Percentiles rank a stretch among this genome's conserved stretches.
phyloP scores from a whole-genome alignment of 495 filamentous ascomycete species.

The Neurospora sp. region DNA sequence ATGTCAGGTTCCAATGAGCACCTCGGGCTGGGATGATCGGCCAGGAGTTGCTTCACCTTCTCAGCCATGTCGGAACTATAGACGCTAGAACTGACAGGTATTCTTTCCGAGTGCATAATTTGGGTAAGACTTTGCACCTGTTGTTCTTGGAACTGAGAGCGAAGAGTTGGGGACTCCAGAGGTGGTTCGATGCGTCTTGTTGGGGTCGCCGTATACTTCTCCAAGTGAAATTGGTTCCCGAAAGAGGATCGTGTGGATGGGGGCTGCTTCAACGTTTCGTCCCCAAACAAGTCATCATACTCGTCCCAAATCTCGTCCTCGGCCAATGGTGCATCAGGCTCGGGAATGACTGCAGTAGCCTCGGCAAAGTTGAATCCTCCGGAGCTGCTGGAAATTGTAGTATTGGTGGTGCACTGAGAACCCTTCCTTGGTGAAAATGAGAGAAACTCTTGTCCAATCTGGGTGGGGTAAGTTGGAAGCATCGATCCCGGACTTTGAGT shows the following conservation, averaged over 20 bases:
- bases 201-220: conserved; percentile 14
- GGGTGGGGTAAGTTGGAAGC: conserved; percentile 8
- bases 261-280: conserved; percentile 36
- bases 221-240: conserved; percentile 36
- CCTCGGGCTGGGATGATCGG: conserved; percentile 22
- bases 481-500: conserved; percentile 14
- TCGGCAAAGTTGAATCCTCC: conserved; percentile 38
- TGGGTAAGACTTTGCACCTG: conserved; percentile 23
- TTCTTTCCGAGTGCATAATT: conserved; percentile 19
- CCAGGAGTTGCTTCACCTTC: conserved; percentile 33
- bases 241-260: conserved; percentile 38
- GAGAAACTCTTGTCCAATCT: conserved; percentile 46
- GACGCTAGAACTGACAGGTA: conserved; percentile 24
- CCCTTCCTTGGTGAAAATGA: conserved; percentile 60
- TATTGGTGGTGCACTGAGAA: conserved; percentile 56
- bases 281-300: conserved; percentile 81
- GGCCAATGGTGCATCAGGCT: conserved; percentile 44
- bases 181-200: conserved; percentile 15
- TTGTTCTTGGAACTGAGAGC: conserved; percentile 9
- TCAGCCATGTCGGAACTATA: conserved; percentile 39
- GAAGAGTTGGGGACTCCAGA: conserved; percentile 32
- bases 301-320: conserved; percentile 94
- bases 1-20: conserved; percentile 22
- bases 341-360: conserved; percentile 53
- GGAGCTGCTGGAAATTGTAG: conserved; percentile 51